Base-by-base conservation (phyloP, 768 basidiomycete species). In the Russula emetica region DNA sequence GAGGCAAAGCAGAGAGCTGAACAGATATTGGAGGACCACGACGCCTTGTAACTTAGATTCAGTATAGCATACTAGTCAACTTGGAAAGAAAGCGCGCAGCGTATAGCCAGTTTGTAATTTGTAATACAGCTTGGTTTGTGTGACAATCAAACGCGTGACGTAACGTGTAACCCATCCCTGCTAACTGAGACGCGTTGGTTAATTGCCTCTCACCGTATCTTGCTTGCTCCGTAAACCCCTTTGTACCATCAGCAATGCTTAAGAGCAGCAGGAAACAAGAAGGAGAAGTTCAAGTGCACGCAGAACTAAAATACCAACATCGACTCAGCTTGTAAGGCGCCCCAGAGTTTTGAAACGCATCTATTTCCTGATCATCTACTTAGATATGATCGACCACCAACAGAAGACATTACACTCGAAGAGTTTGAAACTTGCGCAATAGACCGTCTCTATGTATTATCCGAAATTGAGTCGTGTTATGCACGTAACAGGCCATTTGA, bases 391-490 rank as follows among this genome's bases (percentile, higher is more conserved):
- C 76, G 72, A 20, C 92, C 95, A 24, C 97, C 97, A 22, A 74
- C 82, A 18, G 87, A 86, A 61, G 94, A 98, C 70, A 87, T 98
- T 22, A 94, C 94, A 1, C 79, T 98, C 20, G 97, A 98, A 73
- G 91, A 98, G 67, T 99, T 99, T 69, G 97, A 99, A 73, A 86
- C 82, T 3, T 91, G 82, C 72, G 97, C 97, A 0, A 79, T 99
- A 24, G 86, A 96, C 68, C 79, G 97, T 42, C 81, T 99, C 36
- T 85, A 92, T 30, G 81, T 97, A 20, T 82, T 97, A 20, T 88
- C 90, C 18, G 93, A 95, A 72, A 95, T 97, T 60, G 94, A 96
- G 71, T 87, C 94, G 1, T 93, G 90, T 5, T 83, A 85, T 65
- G 90, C 87, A 11, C 88, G 94, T 38, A 93, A 94, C 71, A 78